A percentile compares a stretch with the other conserved stretches of the same genome.
Evolutionary conservation across 331 rosid species (phyloP).

Genomic region (Pyrus hybrid): DNA sequence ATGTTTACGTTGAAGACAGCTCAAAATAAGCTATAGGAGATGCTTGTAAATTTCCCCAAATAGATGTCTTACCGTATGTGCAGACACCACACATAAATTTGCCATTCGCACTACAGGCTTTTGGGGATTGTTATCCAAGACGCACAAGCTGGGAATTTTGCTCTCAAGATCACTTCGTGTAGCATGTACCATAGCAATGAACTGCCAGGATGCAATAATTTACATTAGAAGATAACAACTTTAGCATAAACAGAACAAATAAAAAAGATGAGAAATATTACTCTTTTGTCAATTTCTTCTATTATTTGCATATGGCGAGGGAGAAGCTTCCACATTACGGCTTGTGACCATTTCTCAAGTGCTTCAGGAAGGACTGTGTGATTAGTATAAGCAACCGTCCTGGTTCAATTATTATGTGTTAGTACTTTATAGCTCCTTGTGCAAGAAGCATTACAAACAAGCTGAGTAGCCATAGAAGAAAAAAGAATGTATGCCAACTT

Average conservation of each 20-base stretch:
- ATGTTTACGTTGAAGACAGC: background rate
- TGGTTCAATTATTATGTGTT: conserved; percentile 31
- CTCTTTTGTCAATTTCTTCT: conserved; percentile 88
- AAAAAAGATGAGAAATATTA: conserved; percentile 19
- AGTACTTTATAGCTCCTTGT: conserved; percentile 7
- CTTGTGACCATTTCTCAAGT: conserved; percentile 94
- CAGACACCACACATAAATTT: conserved; percentile 87
- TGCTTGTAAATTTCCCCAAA: background rate
- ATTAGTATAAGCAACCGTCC: conserved; percentile 97
- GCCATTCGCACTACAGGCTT: conserved; percentile 99
- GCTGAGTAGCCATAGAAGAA: background rate
- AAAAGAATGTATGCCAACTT: background rate
- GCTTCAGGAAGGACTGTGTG: conserved; percentile 99
- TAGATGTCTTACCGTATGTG: conserved; percentile 68
- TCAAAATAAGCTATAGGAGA: conserved; percentile 9
- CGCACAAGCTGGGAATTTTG: conserved; percentile 60
- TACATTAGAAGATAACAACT: conserved; percentile 1
- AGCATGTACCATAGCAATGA: conserved; percentile 45
- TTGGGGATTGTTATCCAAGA: conserved; percentile 76
- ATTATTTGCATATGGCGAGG: conserved; percentile 99
- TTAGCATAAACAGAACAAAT: background rate
- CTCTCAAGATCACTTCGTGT: conserved; percentile 64
- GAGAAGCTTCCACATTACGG: conserved; percentile 97
- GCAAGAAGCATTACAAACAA: conserved; percentile 1
- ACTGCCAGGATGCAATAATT: conserved; percentile 42